Evolutionary conservation across 1,284 basidiomycete genomes (phyloP), one percentile per base, ranked within the genome.

Genomic region (Ceratobasidium sp.): DNA sequence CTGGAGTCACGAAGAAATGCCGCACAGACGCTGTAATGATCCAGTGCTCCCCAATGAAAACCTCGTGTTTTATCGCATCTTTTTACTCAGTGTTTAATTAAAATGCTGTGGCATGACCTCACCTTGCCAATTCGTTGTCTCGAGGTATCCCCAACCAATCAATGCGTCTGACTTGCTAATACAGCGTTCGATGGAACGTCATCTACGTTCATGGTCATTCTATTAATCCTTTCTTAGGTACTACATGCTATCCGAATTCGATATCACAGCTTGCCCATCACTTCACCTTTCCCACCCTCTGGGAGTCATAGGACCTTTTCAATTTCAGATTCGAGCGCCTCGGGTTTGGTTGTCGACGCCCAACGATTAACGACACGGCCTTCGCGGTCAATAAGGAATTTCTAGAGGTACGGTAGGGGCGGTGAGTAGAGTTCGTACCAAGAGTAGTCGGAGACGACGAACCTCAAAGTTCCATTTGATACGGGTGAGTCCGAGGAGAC

Each of bases 321-420:
- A 76, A 96, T 87, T 78, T 90, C 90, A 57, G 85, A 84, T 64
- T 91, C 93, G 79, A 96, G 91, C 20, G 87, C 85, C 40, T 89
- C 86, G 13, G 94, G 94, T 13, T 91, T 90, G 1, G 93, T 94
- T n/a, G 91, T 93, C 46, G 92, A 92, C 9, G 91, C 91, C 92
- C 93, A 95, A 78, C 94, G 90, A 81, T 92, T 86, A 28, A 93
- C 90, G 50, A 95, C 93, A 9, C 90, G 91, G 70, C 94, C 94
- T 42, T 84, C 44, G 78, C 82, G 82, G 80, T 85, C 82, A 64
- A 85, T 80, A n/a, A 85, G 81, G 83, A 85, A 85, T 81, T 83
- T 84, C 81, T 82, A 82, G 42, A n/a, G 56, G 46, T 15, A 85
- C 92, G 87, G 71, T 78, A 93, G 84, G 85, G 92, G 92, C 42